A percentile compares a stretch with the other conserved stretches of the same genome.
These are phyloP conservation scores for Hanseniaspora lachancei DNA, from an alignment of 805 yeast species.

Conservation along the genomic window DNA sequence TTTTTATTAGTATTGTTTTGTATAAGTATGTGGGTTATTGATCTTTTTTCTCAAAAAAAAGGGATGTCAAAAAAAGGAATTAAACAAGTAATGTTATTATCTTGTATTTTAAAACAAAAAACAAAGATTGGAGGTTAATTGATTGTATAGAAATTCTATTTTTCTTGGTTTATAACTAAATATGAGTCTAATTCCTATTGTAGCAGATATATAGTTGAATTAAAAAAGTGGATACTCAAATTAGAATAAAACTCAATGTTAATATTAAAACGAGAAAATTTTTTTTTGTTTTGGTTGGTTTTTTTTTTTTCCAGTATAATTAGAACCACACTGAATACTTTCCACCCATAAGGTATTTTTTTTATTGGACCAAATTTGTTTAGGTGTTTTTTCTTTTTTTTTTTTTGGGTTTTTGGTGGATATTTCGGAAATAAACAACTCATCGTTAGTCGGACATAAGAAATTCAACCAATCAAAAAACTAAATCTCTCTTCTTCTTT, in stretches of 20 bases:
- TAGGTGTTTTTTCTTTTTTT: not conserved
- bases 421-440: not conserved
- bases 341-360: too few species aligned
- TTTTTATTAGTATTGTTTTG: conserved; percentile 16
- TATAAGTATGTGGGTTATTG: not conserved
- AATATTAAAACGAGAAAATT: too few species aligned
- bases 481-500: too few species aligned
- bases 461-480: not conserved
- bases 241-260: too few species aligned
- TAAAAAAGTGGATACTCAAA: too few species aligned
- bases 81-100: not conserved
- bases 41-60: not conserved
- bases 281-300: too few species aligned
- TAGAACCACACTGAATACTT: too few species aligned
- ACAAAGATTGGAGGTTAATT: not conserved
- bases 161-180: not conserved
- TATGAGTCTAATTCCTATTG: too few species aligned
- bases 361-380: not conserved
- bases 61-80: not conserved
- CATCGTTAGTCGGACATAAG: not conserved
- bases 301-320: too few species aligned
- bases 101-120: not conserved
- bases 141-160: not conserved
- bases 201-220: too few species aligned
- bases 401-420: not conserved